These are phyloP conservation scores for Hymenotorrendiella dingleyae DNA, from an alignment of 2,329 filamentous ascomycete species.

Conservation along the genomic window DNA sequence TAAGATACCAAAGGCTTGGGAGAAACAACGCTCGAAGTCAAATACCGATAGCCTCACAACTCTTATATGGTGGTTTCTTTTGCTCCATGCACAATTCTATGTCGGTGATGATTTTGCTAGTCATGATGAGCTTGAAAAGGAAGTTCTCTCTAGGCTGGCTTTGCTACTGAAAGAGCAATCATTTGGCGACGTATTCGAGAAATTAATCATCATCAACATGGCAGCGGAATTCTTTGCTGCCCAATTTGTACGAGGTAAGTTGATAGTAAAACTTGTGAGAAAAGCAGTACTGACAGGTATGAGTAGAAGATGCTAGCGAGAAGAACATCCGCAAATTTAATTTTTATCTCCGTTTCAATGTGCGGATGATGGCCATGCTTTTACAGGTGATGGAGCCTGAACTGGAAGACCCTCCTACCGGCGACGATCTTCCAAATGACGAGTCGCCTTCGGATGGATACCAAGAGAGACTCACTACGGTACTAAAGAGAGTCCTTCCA, in stretches of 20 bases:
- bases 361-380: constrained; percentile 68
- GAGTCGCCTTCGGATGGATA: constrained; percentile 31
- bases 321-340: constrained; percentile 44
- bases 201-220: constrained; percentile 81
- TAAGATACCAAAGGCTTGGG: constrained; percentile 53
- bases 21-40: constrained; percentile 33
- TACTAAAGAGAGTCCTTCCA: constrained; percentile 56
- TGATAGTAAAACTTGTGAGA: neutral
- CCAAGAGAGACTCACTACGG: constrained; percentile 47
- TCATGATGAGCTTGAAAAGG: constrained; percentile 76
- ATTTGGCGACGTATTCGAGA: constrained; percentile 61
- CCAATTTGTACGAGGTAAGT: constrained; percentile 51
- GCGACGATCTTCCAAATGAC: constrained; percentile 39
- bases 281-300: neutral
- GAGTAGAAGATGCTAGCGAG: constrained; percentile 25
- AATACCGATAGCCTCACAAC: constrained; percentile 39
- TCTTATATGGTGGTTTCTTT: constrained; percentile 75
- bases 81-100: constrained; percentile 79
- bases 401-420: constrained; percentile 44
- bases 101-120: constrained; percentile 68
- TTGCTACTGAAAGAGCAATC: constrained; percentile 65
- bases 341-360: constrained; percentile 71
- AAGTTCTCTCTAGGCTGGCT: constrained; percentile 73
- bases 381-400: constrained; percentile 66
- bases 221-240: constrained; percentile 71